Base-by-base conservation (phyloP, 176 grass and related monocot genomes). In the Oryza glaberrima region DNA sequence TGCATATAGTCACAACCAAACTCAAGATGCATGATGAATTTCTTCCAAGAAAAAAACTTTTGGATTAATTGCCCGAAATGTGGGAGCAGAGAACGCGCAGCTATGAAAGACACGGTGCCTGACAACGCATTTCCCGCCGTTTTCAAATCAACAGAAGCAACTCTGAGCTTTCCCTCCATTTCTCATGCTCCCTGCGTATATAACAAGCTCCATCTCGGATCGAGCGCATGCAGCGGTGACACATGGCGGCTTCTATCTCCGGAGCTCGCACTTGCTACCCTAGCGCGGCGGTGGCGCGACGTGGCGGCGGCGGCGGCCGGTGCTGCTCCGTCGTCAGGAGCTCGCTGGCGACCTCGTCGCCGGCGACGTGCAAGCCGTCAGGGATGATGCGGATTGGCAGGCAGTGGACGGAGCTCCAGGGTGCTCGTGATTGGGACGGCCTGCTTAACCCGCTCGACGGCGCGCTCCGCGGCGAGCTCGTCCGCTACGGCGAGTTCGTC, bases 401-500 rank as follows among this genome's bases (percentile, higher is more conserved):
- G 75, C 75, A 77, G 83, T 92, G 90, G 90, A 17, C 51, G 32
- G 86, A 89, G 34, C 77, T 88, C 75, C 90, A 92, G 76, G 90
- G 90, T 1, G 61, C 75, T 11, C 80, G 72, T 41, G 81, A 89
- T 75, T 92, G 90, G 86, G 86, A 64, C 63, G 80, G 86, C 43
- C 83, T 92, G 40, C 79, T 92, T 26, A 81, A 71, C 83, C 90
- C 86, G 49, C 86, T 92, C 6, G 79, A 92, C 32, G 79, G 76
- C 40, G 70, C 75, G 5, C 90, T 92, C 64, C 83, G 86, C 2
- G 77, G 79, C 7, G 90, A 92, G 75, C 84, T 92, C 32, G 40
- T 86, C 69, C 86, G 90, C 16, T 92, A 92, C 83, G 90, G 90
- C 34, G 70, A 80, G 70, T 84, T 92, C 63, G 90, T 75, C 46